Conservation (phyloP, 1,139 yeast genomes). For the Suhomyces yuchorum region DNA sequence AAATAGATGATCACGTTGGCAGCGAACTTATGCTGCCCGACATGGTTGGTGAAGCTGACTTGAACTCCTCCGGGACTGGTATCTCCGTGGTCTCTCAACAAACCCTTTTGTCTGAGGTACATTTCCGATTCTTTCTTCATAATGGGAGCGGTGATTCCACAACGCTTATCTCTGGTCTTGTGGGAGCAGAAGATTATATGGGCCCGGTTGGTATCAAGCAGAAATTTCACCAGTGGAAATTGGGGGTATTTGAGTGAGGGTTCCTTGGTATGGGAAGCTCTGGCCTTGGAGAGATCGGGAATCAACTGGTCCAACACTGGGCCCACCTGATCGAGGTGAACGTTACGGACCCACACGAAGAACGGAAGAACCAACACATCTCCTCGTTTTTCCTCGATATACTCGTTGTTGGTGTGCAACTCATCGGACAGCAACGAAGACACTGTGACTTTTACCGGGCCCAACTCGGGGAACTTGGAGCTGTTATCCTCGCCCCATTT, state of each 20-base stretch:
- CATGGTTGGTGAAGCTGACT: constrained; percentile 75
- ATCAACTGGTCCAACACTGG: constrained; percentile 50
- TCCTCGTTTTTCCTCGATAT: constrained; percentile 44
- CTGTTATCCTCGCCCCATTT: constrained; percentile 44
- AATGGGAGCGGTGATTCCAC: constrained; percentile 94
- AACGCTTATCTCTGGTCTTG: constrained; percentile 84
- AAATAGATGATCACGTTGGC: constrained; percentile 83
- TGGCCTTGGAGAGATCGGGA: constrained; percentile 35
- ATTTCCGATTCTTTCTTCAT: constrained; percentile 77
- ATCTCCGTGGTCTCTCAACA: constrained; percentile 75
- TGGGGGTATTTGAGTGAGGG: constrained; percentile 13
- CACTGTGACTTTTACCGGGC: constrained; percentile 52
- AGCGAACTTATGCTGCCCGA: constrained; percentile 94
- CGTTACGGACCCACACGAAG: constrained; percentile 67
- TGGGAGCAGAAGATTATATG: constrained; percentile 85
- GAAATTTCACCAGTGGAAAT: constrained; percentile 23
- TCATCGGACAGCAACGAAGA: constrained; percentile 49
- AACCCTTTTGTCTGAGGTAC: constrained; percentile 67
- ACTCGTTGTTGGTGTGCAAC: constrained; percentile 42
- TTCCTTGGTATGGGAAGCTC: constrained; percentile 23
- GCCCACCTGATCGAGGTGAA: constrained; percentile 48
- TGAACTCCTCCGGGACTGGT: constrained; percentile 71
- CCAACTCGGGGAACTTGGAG: constrained; percentile 21
- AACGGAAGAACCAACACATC: constrained; percentile 74
- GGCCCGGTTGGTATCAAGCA: constrained; percentile 43